phyloP scores from a whole-genome alignment of 768 basidiomycete species.

The Pleurotus cornucopiae region DNA sequence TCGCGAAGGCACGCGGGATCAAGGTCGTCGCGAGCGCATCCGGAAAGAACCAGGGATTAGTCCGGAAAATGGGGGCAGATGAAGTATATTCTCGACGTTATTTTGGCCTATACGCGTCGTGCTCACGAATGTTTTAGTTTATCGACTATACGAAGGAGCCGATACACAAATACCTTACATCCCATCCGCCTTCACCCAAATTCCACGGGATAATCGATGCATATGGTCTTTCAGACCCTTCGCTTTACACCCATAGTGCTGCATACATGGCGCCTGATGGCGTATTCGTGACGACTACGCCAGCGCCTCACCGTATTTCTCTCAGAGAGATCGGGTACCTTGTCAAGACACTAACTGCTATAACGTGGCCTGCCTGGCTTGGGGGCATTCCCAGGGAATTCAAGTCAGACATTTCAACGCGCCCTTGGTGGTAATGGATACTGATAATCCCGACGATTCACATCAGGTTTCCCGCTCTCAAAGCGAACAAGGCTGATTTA shows the following conservation, averaged over 20 bases:
- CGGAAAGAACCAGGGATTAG: slow-evolving; percentile 52
- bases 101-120: neutral
- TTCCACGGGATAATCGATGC: slow-evolving; percentile 62
- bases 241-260: too few species aligned
- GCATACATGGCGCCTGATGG: too few species aligned
- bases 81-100: slow-evolving; percentile 16
- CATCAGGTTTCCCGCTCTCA: slow-evolving; percentile 24
- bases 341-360: too few species aligned
- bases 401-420: slow-evolving; percentile 25
- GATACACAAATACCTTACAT: slow-evolving; percentile 39
- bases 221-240: slow-evolving; percentile 29
- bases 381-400: too few species aligned
- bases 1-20: slow-evolving; percentile 33
- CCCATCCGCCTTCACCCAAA: slow-evolving; percentile 41
- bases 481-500: slow-evolving; percentile 29
- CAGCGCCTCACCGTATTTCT: neutral
- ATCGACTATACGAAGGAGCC: slow-evolving; percentile 20
- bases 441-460: slow-evolving; percentile 23
- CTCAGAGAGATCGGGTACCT: slow-evolving; percentile 15
- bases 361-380: too few species aligned
- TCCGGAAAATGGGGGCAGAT: slow-evolving; percentile 30
- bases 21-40: slow-evolving; percentile 59
- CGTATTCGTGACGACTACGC: too few species aligned
- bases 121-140: too few species aligned
- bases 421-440: neutral